Percentiles rank a stretch among this genome's conserved stretches.
phyloP scores from a whole-genome alignment of 148 eudicot species.

The Salicornia ramosissima region DNA sequence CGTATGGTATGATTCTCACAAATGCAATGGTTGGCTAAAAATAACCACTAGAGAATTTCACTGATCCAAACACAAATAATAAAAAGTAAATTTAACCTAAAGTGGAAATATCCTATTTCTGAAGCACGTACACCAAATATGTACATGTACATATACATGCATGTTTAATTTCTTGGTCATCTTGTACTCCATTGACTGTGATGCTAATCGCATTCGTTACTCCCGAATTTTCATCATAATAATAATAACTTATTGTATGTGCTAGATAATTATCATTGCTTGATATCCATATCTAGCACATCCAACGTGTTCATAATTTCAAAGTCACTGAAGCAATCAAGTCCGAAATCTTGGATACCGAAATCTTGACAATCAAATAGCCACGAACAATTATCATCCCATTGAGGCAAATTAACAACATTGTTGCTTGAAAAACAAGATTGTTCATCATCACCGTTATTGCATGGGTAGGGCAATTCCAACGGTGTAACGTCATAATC shows the following conservation, averaged over 20 bases:
- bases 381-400: conserved; percentile 44
- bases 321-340: conserved; percentile 44
- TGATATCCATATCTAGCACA: conserved; percentile 31
- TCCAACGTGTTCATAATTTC: conserved; percentile 42
- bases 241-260: background rate
- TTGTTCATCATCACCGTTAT: conserved; percentile 20
- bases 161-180: background rate
- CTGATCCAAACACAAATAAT: background rate
- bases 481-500: conserved; percentile 35
- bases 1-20: conserved; percentile 22
- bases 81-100: conserved; percentile 13
- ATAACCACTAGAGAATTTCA: conserved; percentile 24
- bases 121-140: conserved; percentile 7
- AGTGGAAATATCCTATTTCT: conserved; percentile 11
- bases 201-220: background rate
- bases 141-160: background rate
- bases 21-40: conserved; percentile 25
- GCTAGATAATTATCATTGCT: conserved; percentile 18
- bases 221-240: conserved; percentile 1
- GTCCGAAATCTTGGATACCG: conserved; percentile 62
- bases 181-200: background rate
- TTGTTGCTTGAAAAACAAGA: conserved; percentile 13
- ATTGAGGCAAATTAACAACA: conserved; percentile 18
- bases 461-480: conserved; percentile 34
- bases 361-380: conserved; percentile 67